Conservation (phyloP, 805 yeast species). For the Gaillardinia entomophila region DNA sequence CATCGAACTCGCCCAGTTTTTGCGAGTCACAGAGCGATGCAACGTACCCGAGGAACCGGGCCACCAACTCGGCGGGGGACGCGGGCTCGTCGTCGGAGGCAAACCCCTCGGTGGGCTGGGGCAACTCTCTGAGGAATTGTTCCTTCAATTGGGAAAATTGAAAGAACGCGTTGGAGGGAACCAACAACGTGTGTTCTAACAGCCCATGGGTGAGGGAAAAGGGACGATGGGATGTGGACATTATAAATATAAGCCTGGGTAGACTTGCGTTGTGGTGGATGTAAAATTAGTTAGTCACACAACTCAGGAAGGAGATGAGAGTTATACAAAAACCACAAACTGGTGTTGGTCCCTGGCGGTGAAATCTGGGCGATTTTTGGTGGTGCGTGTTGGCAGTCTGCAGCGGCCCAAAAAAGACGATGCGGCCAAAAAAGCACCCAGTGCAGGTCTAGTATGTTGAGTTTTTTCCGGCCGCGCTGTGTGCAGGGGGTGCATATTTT, state of each 20-base stretch:
- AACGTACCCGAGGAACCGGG: slow-evolving; percentile 74
- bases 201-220: slow-evolving; percentile 78
- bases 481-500: not conserved
- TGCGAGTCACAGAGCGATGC: slow-evolving; percentile 42
- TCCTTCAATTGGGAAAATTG: slow-evolving; percentile 83
- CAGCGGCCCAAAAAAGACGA: no score
- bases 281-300: no score
- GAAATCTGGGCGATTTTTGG: not conserved
- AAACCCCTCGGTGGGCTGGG: slow-evolving; percentile 75
- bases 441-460: no score
- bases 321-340: no score
- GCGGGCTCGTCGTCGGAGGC: slow-evolving; percentile 87
- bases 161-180: slow-evolving; percentile 76
- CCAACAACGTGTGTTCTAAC: slow-evolving; percentile 81
- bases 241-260: no score
- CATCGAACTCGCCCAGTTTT: slow-evolving; percentile 51
- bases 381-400: not conserved
- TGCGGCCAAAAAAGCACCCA: no score
- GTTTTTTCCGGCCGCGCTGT: no score
- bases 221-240: slow-evolving; percentile 52
- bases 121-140: slow-evolving; percentile 73
- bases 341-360: not conserved
- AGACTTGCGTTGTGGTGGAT: no score
- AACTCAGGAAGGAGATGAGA: no score
- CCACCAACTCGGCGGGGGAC: slow-evolving; percentile 78